Conservation (phyloP, 1,284 basidiomycete genomes). For the Neotropicomus parvogracilis region DNA sequence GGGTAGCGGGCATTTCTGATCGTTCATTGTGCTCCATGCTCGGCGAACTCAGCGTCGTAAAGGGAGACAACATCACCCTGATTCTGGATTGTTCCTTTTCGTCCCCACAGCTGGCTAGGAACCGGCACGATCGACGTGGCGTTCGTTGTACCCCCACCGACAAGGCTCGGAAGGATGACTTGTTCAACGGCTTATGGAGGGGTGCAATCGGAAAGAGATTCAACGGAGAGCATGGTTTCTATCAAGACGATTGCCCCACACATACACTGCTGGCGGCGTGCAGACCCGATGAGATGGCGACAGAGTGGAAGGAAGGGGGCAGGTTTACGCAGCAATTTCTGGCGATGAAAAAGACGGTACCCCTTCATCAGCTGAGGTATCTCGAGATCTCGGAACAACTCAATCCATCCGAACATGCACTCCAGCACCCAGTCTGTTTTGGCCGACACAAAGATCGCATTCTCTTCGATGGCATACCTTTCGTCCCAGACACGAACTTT, state of each 20-base stretch:
- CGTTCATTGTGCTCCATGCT: conserved; percentile 59
- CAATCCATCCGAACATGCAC: conserved; percentile 26
- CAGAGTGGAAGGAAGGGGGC: conserved; percentile 59
- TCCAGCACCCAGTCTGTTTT: conserved; percentile 49
- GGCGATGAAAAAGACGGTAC: conserved; percentile 40
- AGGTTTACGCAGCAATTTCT: conserved; percentile 55
- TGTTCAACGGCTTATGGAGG: conserved; percentile 52
- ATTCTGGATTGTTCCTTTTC: conserved; percentile 65
- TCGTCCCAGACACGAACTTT: conserved; percentile 45
- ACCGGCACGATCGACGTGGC: conserved; percentile 41
- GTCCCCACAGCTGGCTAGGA: conserved; percentile 37
- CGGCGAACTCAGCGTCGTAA: conserved; percentile 46
- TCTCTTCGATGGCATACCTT: conserved; percentile 55
- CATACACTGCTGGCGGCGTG: conserved; percentile 58
- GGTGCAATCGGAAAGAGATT: conserved; percentile 41
- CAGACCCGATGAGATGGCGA: conserved; percentile 46
- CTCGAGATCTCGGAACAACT: conserved; percentile 46
- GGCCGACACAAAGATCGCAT: conserved; percentile 48
- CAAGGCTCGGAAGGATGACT: conserved; percentile 49
- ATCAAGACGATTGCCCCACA: conserved; percentile 38
- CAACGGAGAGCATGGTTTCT: conserved; percentile 45
- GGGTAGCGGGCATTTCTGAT: conserved; percentile 61
- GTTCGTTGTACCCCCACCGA: conserved; percentile 54
- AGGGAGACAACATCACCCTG: conserved; percentile 66
- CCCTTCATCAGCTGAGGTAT: conserved; percentile 53